A percentile compares a stretch with the other conserved stretches of the same genome.
phyloP scores from a whole-genome alignment of 441 rosid genomes.

The Arabidopsis hybrid region DNA sequence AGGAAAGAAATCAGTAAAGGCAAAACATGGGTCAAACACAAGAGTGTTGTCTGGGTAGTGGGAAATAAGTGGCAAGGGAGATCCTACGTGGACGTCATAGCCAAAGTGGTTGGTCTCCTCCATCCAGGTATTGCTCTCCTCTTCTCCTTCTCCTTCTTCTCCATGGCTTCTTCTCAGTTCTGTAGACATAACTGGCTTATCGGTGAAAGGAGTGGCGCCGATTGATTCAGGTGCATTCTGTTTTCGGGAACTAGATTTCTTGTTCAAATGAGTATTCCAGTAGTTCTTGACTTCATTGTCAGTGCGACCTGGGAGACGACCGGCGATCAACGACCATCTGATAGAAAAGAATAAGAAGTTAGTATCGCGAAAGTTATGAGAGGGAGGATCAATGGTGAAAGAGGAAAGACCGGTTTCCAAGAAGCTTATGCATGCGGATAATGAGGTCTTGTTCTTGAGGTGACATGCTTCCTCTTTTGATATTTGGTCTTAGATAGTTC shows the following conservation, averaged over 20 bases:
- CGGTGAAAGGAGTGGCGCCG: slow-evolving; percentile 3
- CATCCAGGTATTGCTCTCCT: slow-evolving; percentile 44
- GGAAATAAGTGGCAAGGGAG: slow-evolving; percentile 45
- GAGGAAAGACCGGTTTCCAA: slow-evolving; percentile 60
- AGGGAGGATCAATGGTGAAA: slow-evolving; percentile 8
- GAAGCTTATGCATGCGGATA: slow-evolving; percentile 75
- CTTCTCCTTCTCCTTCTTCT: slow-evolving; percentile 30
- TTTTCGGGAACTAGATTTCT: slow-evolving; percentile 52
- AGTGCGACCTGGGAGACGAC: slow-evolving; percentile 73
- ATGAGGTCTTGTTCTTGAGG: slow-evolving; percentile 73
- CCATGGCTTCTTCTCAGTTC: slow-evolving; percentile 34
- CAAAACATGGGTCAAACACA: slow-evolving; percentile 53
- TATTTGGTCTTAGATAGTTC: slow-evolving; percentile 72
- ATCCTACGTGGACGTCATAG: slow-evolving; percentile 40
- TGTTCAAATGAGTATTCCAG: slow-evolving; percentile 76
- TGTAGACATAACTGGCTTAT: slow-evolving; percentile 34
- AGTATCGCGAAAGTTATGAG: not conserved
- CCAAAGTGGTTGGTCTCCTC: slow-evolving; percentile 50
- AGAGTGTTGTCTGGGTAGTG: slow-evolving; percentile 46
- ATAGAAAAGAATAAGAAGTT: not conserved
- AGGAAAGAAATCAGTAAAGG: slow-evolving; percentile 56
- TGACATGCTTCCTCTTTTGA: slow-evolving; percentile 69
- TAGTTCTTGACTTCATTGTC: slow-evolving; percentile 80
- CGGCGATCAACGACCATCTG: slow-evolving; percentile 72
- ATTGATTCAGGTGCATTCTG: slow-evolving; percentile 47